Evolutionary conservation across 148 eudicot genomes (phyloP).

Genomic region (Fallopia convolvulus): DNA sequence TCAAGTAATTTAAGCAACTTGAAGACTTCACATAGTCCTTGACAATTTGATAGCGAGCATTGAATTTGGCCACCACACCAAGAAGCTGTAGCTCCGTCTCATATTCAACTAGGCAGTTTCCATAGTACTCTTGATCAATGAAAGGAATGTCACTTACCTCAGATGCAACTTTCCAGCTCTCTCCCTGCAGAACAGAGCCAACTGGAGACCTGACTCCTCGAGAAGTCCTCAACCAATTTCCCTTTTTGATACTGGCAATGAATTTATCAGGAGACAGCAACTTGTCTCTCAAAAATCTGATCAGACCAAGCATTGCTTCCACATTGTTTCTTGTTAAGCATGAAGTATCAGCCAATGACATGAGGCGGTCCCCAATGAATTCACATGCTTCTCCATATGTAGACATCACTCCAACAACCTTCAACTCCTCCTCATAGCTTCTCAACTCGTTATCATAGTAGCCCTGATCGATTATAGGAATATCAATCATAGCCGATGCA

Average conservation of each 20-base stretch:
- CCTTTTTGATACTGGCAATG: slow-evolving; percentile 25
- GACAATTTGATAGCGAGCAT: no score
- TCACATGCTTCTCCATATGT: slow-evolving; percentile 37
- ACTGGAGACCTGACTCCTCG: slow-evolving; percentile 36
- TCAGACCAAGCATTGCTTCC: slow-evolving; percentile 39
- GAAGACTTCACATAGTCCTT: no score
- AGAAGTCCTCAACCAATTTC: slow-evolving; percentile 43
- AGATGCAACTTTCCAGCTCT: slow-evolving; percentile 41
- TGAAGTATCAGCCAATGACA: slow-evolving; percentile 27
- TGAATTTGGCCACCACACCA: no score
- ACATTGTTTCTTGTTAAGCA: slow-evolving; percentile 35
- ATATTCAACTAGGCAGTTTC: no score
- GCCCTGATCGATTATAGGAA: slow-evolving; percentile 40
- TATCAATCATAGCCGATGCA: slow-evolving; percentile 42
- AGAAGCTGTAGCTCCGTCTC: no score
- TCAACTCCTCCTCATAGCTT: slow-evolving; percentile 38
- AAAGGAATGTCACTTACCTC: slow-evolving; percentile 40
- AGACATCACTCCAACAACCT: slow-evolving; percentile 47
- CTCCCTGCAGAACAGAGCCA: slow-evolving; percentile 35
- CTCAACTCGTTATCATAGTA: slow-evolving; percentile 33
- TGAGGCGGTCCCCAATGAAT: slow-evolving; percentile 46
- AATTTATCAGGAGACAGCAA: slow-evolving; percentile 31
- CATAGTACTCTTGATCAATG: slow-evolving; percentile 38
- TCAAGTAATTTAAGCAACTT: no score
- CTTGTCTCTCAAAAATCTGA: slow-evolving; percentile 33